A percentile compares a stretch with the other conserved stretches of the same genome.
Conservation (phyloP, 148 eudicot species). For the Persicaria tinctoria region DNA sequence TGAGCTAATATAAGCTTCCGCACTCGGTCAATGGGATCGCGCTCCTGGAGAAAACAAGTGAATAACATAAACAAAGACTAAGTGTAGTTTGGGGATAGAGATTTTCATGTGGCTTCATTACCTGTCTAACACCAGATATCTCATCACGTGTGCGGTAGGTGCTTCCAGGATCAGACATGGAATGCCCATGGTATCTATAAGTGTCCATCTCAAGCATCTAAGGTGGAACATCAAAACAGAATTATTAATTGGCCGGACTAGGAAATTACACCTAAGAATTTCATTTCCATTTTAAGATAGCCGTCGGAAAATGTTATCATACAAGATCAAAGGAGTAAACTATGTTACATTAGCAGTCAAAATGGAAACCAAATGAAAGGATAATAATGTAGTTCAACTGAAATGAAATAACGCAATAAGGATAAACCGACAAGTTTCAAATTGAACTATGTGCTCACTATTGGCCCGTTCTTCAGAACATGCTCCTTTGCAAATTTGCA, state of each 20-base stretch:
- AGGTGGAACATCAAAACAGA: neutral
- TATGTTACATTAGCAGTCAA: no score
- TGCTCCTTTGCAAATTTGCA: conserved; percentile 91
- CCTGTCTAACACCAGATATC: conserved; percentile 76
- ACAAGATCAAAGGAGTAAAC: no score
- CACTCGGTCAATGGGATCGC: conserved; percentile 92
- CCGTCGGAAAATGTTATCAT: no score
- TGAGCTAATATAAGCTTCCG: conserved; percentile 66
- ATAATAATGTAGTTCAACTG: no score
- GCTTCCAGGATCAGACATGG: conserved; percentile 98
- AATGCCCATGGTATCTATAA: conserved; percentile 95
- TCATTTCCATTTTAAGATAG: neutral
- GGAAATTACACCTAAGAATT: neutral
- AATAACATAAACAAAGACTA: neutral
- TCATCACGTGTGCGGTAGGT: conserved; percentile 97
- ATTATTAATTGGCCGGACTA: neutral
- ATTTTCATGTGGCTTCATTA: conserved; percentile 8
- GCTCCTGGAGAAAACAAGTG: conserved; percentile 46
- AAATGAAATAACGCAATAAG: neutral
- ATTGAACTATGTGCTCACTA: conserved; percentile 43
- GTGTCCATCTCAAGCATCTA: conserved; percentile 99
- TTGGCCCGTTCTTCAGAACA: conserved; percentile 88
- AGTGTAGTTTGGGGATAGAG: neutral
- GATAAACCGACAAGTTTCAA: neutral
- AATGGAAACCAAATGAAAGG: no score